Percentiles rank a stretch among this genome's conserved stretches.
Conservation (phyloP, 192 early-diverging fungal genomes). For the Spinellus fusiger region DNA sequence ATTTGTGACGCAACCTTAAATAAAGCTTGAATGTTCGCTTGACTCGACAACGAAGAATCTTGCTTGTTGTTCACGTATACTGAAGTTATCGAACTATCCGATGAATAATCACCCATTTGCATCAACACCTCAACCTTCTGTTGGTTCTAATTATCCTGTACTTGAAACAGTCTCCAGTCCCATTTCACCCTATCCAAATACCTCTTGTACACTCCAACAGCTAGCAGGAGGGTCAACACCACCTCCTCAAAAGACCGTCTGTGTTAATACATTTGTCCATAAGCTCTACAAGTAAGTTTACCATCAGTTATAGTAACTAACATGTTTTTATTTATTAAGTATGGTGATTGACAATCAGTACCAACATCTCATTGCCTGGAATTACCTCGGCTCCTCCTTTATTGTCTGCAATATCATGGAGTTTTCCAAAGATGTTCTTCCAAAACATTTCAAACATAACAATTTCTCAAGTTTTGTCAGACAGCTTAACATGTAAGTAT, state of each 20-base stretch:
- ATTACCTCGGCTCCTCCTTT: slow-evolving; percentile 81
- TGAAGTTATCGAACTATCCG: neutral
- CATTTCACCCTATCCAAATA: neutral
- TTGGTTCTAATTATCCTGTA: neutral
- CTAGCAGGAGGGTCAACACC: neutral
- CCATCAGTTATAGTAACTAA: neutral
- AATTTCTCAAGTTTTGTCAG: slow-evolving; percentile 90
- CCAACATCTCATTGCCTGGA: slow-evolving; percentile 88
- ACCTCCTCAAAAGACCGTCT: neutral
- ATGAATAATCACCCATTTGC: slow-evolving; percentile 5
- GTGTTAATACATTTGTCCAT: slow-evolving; percentile 30
- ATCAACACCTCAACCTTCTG: neutral
- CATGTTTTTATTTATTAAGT: slow-evolving; percentile 21
- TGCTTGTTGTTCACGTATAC: neutral
- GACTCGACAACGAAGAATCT: neutral
- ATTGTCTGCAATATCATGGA: slow-evolving; percentile 88
- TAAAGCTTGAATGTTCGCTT: neutral
- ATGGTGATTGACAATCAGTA: slow-evolving; percentile 85
- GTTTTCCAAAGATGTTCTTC: slow-evolving; percentile 83
- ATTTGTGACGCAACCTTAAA: slow-evolving; percentile 8
- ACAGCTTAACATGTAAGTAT: slow-evolving; percentile 77
- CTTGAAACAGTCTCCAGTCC: neutral
- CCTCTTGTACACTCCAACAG: slow-evolving; percentile 6
- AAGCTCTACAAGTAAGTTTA: slow-evolving; percentile 31
- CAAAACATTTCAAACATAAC: slow-evolving; percentile 92